A percentile compares a stretch with the other conserved stretches of the same genome.
Conservation (phyloP, 2,329 filamentous ascomycete species). For the Boeremia lycopersici region DNA sequence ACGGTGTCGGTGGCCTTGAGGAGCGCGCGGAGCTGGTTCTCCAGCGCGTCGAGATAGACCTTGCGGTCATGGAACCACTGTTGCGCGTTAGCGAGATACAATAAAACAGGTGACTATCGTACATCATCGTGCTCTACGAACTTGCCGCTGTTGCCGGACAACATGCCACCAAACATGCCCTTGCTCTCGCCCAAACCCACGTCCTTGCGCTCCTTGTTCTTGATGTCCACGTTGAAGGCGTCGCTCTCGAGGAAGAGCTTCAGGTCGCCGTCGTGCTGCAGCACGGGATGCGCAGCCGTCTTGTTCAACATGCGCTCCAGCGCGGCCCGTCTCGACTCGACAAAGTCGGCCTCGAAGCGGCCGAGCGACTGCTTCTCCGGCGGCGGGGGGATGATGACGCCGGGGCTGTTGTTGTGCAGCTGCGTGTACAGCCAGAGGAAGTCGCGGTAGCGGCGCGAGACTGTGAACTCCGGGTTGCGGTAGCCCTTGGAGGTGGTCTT, state of each 20-base stretch:
- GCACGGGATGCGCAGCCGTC: constrained; percentile 82
- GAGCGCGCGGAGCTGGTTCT: constrained; percentile 86
- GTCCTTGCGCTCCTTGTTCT: constrained; percentile 94
- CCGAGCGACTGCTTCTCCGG: constrained; percentile 98
- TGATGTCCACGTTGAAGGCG: constrained; percentile 92
- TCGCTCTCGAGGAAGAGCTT: constrained; percentile 98
- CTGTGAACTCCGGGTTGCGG: constrained; percentile 87
- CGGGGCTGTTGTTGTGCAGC: constrained; percentile 91
- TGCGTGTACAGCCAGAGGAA: constrained; percentile 98
- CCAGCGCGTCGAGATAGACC: constrained; percentile 91
- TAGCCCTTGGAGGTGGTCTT: constrained; percentile 98
- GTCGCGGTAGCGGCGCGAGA: constrained; percentile 92
- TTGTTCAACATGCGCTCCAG: constrained; percentile 99
- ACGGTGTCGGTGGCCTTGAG: constrained; percentile 95
- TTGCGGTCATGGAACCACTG: constrained; percentile 98
- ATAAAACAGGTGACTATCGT: constrained; percentile 42
- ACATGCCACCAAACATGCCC: constrained; percentile 86
- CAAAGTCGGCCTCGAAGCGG: constrained; percentile 94
- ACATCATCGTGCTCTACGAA: constrained; percentile 98
- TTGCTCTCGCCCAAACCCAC: constrained; percentile 88
- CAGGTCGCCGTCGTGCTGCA: constrained; percentile 91
- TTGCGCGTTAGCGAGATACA: constrained; percentile 16
- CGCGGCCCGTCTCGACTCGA: constrained; percentile 87
- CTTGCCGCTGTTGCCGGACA: constrained; percentile 74
- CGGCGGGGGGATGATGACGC: constrained; percentile 91